Base-by-base conservation (phyloP, 441 rosid species). In the Erodium trifolium region DNA sequence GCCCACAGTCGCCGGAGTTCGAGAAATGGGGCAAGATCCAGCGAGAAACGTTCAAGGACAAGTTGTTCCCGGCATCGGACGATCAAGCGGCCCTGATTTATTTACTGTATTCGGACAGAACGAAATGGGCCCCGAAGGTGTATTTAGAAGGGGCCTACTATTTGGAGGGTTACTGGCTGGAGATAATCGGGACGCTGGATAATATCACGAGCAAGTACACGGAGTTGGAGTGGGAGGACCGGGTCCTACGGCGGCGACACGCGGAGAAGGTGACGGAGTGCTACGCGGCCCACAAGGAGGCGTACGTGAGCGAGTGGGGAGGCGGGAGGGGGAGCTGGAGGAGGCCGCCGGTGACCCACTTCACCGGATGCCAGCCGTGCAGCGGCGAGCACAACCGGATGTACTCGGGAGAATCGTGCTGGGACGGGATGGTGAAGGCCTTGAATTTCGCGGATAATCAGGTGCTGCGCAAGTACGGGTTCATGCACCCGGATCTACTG, bases 361-460 rank as follows among this genome's bases (percentile, higher is more conserved):
- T 93, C 76, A 85, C 99, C 23, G 99, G 99, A 5, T 93, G 98
- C 12, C 92, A 92, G 70, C 97, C 97, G 2, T 90, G 98, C 43
- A 88, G 87, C 65, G 98, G 98, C 57, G 75, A 83, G 65, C 90
- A 85, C 71, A 87, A 86, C 67, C 80, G 41, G 66, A 81, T 72
- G 71, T 92, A 92, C 34, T 71, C 73, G 3, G 90, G 87, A 6
- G 85, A 88, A 73, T 74, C 83, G 63, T 93, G 98, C 70, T 85
- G 87, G 91, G 65, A 78, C 8, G 88, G 82, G 75, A 88, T 90
- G 90, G 79, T 82, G 16, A 81, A 78, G 78, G 91, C 97, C 2
- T 75, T 93, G 74, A 93, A 90, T 70, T 93, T 88, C 23, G 98
- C 93, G 0, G 97, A 90, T 75, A 90, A 87, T 77, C 98, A 93